Conservation (phyloP, 1,284 basidiomycete species). For the Vanrija pseudolonga region DNA sequence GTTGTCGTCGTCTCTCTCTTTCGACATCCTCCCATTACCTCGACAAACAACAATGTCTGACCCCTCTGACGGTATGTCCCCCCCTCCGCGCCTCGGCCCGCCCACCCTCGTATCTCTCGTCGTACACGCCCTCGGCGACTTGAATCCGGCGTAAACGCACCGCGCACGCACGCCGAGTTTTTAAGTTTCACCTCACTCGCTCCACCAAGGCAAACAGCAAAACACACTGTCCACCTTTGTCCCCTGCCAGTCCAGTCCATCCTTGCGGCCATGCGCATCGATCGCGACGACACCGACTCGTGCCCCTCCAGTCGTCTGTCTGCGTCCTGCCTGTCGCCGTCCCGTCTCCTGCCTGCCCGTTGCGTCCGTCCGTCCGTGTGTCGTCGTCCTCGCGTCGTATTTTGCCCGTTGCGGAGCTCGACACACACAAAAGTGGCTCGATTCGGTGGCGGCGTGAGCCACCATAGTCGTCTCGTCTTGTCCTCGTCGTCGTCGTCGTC, state of each 20-base stretch:
- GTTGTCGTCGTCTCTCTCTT: too few relatives aligned
- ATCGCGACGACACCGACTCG: not conserved
- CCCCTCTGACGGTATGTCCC: slow-evolving; percentile 49
- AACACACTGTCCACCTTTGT: too few relatives aligned
- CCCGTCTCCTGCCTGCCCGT: not conserved
- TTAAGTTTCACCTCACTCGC: not conserved
- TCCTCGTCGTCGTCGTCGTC: not conserved
- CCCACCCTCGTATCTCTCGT: not conserved
- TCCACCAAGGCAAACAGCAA: too few relatives aligned
- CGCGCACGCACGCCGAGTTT: not conserved
- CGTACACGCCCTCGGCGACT: not conserved
- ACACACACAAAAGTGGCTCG: not conserved
- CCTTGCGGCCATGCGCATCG: not conserved
- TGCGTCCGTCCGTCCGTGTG: not conserved
- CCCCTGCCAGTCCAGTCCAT: not conserved
- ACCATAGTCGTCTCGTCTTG: not conserved
- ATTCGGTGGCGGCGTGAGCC: not conserved
- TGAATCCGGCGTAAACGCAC: not conserved
- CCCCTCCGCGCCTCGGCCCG: not conserved
- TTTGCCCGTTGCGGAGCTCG: not conserved
- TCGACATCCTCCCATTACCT: too few relatives aligned
- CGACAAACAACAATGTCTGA: slow-evolving; percentile 39
- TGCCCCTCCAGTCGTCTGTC: not conserved
- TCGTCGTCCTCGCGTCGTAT: not conserved
- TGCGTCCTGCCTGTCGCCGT: not conserved